Evolutionary conservation across 257 asterid genomes (phyloP).

Genomic region (Eustoma russellianum): DNA sequence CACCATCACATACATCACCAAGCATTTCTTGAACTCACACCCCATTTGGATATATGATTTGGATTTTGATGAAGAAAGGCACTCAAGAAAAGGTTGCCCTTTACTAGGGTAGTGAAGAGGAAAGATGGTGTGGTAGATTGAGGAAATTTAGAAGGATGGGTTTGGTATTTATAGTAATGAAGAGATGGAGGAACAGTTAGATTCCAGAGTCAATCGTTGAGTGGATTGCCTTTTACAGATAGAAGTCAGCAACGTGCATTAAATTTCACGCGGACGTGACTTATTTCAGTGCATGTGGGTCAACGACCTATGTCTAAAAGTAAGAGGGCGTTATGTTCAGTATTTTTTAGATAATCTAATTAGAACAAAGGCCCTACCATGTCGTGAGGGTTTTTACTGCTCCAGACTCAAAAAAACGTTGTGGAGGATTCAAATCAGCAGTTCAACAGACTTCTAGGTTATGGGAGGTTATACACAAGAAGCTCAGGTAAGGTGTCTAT

Average conservation of each 20-base stretch:
- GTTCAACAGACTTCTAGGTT: too few relatives aligned
- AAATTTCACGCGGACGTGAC: constrained; percentile 18
- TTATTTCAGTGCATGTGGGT: too few relatives aligned
- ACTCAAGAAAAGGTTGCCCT: neutral
- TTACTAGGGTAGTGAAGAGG: too few relatives aligned
- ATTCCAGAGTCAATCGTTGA: neutral
- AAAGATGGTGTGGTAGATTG: neutral
- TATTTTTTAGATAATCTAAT: too few relatives aligned
- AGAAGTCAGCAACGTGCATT: constrained; percentile 12
- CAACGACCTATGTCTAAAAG: too few relatives aligned
- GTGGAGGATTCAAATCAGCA: too few relatives aligned
- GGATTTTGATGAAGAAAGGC: neutral
- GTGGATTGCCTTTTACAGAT: neutral
- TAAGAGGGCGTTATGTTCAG: too few relatives aligned
- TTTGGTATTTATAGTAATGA: neutral
- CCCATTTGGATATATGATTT: neutral
- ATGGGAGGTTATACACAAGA: too few relatives aligned
- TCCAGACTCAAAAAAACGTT: too few relatives aligned
- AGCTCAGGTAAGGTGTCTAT: too few relatives aligned
- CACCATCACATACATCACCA: neutral
- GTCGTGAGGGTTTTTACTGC: too few relatives aligned
- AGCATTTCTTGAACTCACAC: constrained; percentile 1
- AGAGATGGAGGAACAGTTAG: neutral
- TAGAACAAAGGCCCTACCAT: too few relatives aligned
- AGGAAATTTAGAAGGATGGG: neutral